Percentiles rank a stretch among this genome's conserved stretches.
These are phyloP conservation scores for Lachancea sp. DNA, from an alignment of 805 yeast genomes.

Conservation along the genomic window DNA sequence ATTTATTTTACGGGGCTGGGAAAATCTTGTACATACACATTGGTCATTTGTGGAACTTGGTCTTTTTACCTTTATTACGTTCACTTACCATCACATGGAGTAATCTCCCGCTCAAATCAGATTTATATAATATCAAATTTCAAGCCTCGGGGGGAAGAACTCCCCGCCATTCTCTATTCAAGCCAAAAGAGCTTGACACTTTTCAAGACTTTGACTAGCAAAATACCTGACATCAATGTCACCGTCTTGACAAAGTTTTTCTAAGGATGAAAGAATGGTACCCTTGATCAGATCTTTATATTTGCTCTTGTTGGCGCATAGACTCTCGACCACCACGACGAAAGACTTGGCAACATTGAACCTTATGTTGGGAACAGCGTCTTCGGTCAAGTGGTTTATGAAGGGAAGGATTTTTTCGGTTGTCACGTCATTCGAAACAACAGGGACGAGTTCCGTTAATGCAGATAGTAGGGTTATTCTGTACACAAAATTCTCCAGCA, in stretches of 20 bases:
- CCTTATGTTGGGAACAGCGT: conserved; percentile 89
- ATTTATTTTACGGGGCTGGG: no score
- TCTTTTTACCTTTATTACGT: no score
- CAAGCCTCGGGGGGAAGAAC: no score
- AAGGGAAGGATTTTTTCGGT: conserved; percentile 71
- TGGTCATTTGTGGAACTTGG: no score
- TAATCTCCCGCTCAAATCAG: no score
- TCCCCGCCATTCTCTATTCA: neutral
- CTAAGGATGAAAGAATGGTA: conserved; percentile 58
- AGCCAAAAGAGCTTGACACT: conserved; percentile 20
- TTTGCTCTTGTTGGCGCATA: conserved; percentile 32
- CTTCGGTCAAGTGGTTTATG: conserved; percentile 61
- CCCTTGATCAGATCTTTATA: conserved; percentile 37
- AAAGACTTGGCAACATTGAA: conserved; percentile 91
- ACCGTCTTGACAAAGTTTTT: conserved; percentile 57
- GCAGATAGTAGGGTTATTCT: conserved; percentile 89
- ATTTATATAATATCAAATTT: no score
- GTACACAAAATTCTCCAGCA: conserved; percentile 67
- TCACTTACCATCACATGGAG: no score
- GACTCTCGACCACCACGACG: conserved; percentile 50
- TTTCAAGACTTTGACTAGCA: conserved; percentile 58
- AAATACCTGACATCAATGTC: conserved; percentile 89
- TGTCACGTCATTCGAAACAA: conserved; percentile 51
- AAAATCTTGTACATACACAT: no score
- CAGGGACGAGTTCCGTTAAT: conserved; percentile 74